Percentiles rank a stretch among this genome's conserved stretches.
phyloP scores from a whole-genome alignment of 495 filamentous ascomycete species.

The Penicillium atrosanguineum region DNA sequence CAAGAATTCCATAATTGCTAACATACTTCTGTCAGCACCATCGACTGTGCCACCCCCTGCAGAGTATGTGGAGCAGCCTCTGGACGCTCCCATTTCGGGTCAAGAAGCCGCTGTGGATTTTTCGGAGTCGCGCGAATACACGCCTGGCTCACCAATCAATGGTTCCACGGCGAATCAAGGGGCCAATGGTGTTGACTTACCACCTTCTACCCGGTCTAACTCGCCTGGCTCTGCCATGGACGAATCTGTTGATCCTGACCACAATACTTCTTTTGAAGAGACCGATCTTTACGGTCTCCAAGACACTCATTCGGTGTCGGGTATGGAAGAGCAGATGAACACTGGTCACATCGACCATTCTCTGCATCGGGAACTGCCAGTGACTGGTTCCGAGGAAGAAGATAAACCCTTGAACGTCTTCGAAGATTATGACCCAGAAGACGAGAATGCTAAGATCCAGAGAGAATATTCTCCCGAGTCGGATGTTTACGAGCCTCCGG shows the following conservation, averaged over 20 bases:
- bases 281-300: neutral
- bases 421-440: conserved; percentile 1
- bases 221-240: conserved; percentile 43
- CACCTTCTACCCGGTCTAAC: conserved; percentile 22
- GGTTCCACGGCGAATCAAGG: neutral
- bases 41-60: neutral
- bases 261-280: conserved; percentile 12
- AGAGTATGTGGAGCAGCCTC: neutral
- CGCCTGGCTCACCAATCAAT: neutral
- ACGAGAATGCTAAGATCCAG: conserved; percentile 11
- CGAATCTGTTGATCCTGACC: conserved; percentile 30
- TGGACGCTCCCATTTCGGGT: neutral
- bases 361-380: neutral
- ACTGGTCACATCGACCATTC: neutral
- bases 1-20: neutral
- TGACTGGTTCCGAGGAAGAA: neutral
- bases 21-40: neutral
- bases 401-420: neutral
- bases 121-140: neutral
- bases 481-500: conserved; percentile 61
- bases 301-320: neutral
- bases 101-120: neutral
- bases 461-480: conserved; percentile 37
- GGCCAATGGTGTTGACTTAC: conserved; percentile 5
- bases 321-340: neutral